Percentiles rank a stretch among this genome's conserved stretches.
phyloP scores from a whole-genome alignment of 2,329 filamentous ascomycete species.

The Aotearoamyces nothofagi region DNA sequence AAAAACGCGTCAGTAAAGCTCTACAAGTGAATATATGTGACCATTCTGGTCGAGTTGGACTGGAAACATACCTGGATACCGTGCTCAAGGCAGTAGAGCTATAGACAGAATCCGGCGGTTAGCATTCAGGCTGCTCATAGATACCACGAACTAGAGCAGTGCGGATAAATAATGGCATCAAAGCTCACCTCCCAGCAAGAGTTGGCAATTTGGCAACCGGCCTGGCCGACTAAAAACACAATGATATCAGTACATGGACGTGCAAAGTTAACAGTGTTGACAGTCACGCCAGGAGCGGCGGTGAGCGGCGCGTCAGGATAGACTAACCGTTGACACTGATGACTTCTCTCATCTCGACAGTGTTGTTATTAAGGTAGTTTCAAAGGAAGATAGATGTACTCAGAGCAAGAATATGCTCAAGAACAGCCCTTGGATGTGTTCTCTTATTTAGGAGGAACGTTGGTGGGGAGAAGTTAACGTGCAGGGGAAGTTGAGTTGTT shows the following conservation, averaged over 20 bases:
- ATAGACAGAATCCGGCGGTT: constrained; percentile 19
- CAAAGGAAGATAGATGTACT: constrained; percentile 7
- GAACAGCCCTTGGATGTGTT: constrained; percentile 8
- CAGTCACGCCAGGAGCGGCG: constrained; percentile 23
- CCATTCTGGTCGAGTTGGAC: no score
- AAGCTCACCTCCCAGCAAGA: constrained; percentile 98
- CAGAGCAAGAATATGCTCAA: constrained; percentile 7
- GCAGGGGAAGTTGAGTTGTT: constrained; percentile 3
- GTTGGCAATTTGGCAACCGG: constrained; percentile 99
- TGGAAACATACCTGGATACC: constrained; percentile 77
- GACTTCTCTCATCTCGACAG: constrained; percentile 88
- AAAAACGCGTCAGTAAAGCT: constrained; percentile 19
- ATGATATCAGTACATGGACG: constrained; percentile 19
- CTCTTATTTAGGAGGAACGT: constrained; percentile 11
- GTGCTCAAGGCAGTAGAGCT: constrained; percentile 99
- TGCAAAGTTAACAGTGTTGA: constrained; percentile 8
- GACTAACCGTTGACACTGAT: constrained; percentile 94
- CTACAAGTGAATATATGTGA: constrained; percentile 2
- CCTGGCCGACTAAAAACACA: constrained; percentile 73
- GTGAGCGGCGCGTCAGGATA: constrained; percentile 20
- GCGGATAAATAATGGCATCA: constrained; percentile 11
- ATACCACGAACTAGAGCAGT: constrained; percentile 11
- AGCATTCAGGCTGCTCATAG: no score
- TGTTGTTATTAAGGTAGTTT: constrained; percentile 10
- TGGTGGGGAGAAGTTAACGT: constrained; percentile 9